Base-by-base conservation (phyloP, 805 yeast species). In the Candida germanica region DNA sequence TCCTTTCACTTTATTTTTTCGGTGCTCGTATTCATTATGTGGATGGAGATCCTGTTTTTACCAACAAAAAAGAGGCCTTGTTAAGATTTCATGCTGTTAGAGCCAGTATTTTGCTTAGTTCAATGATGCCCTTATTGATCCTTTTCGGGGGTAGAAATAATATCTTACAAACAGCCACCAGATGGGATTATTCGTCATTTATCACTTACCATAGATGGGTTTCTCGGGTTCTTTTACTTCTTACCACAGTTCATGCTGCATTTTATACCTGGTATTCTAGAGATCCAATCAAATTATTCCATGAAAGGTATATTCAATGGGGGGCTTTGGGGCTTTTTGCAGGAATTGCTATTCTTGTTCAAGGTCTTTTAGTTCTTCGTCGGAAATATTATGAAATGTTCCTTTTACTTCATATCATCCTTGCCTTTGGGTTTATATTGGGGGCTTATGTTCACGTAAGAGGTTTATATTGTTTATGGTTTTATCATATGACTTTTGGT, bases 391-490 rank as follows among this genome's bases (percentile, higher is more conserved):
- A 76, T 47, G 81, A 75, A 45, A 38, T 66, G 6, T 80, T 85
- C 58, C 53, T 80, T 23, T 48, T 69, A n/a, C 33, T 68, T 10
- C 94, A 85, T 50, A 73, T 82, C 33, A 38, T 71, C 1, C 50
- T 82, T 29, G 87, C 79, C 3, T 56, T 68, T 4, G 43, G 61
- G 4, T 75, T 73, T 38, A 48, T 75, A 10, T 53, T 54, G n/a
- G 77, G 75, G 2, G 71, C 76, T 3, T 71, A 72, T 61, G 31
- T 60, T 6, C 83, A 77, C 42, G 67, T 79, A 53, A 65, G 71
- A 47, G 48, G 61, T 60, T 46, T 60, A 19, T 54, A 50, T 19
- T 61, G 58, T 33, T 40, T 51, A 22, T 54, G 63, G 56, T 73
- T 60, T n/a, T 50, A 56, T 40, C 77, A 74, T 38, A 72, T 77